Evolutionary conservation across 352 stramenopile species (phyloP), one percentile per base, ranked within the genome.

Genomic region (Pythium phragmitis): DNA sequence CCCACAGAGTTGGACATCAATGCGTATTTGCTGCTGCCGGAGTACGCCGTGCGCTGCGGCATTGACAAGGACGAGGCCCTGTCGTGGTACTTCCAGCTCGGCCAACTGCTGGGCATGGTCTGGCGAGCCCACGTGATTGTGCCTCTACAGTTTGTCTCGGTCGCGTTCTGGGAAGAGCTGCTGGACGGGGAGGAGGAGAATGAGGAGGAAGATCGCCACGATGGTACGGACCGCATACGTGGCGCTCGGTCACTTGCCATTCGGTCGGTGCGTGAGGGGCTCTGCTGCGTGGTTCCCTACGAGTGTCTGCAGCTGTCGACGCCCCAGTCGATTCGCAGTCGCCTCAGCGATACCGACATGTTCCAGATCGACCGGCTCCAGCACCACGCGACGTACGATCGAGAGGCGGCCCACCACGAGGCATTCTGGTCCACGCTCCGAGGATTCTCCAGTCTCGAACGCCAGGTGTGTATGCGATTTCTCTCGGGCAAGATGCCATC

Each of bases 31-130:
- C 69, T 90, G 4, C 45, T 69, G 14, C 56, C 61, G 4, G 57
- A 73, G 42, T 45, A 50, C 19, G 60, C 54, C 3, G 26, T 30
- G 5, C 19, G 8, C 1, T 57, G 43, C 33, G 21, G 19, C 19
- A 9, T 58, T 7, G 23, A 19, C 16, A 55, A 53, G 33, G 65
- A 73, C 2, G 55, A 87, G 21, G 53, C 80, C 9, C 34, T 88
- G 2, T 53, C 74, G n/a, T 88, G 72, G 73, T 88, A 77, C 47
- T 87, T 79, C 37, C 68, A 73, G 14, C 61, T 91, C 9, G 85
- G 82, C 0, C 77, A 86, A 52, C 13, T 89, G 14, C 58, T 92
- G 8, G 82, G 82, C 7, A 82, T 92, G 19, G 73, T 79, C 1
- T 94, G 85, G 85, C 69, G 82, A 3, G 71, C 74, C 7, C 64